These are phyloP conservation scores for Phytophthora crassamura DNA, from an alignment of 352 stramenopile species.

Conservation along the genomic window DNA sequence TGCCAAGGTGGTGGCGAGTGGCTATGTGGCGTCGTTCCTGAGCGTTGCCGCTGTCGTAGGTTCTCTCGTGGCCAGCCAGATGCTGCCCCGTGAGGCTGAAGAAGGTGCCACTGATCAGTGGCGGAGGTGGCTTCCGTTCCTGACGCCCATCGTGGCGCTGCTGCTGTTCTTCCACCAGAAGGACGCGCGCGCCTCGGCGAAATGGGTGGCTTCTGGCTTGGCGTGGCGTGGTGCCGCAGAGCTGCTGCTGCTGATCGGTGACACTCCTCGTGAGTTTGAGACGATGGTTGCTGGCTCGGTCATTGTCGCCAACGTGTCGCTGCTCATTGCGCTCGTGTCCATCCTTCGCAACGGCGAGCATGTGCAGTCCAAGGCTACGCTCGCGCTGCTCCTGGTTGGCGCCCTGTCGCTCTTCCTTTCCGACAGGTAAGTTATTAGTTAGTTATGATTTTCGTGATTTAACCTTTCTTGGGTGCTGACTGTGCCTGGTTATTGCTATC, in stretches of 20 bases:
- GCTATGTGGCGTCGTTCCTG: slow-evolving; percentile 69
- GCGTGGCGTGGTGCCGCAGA: slow-evolving; percentile 78
- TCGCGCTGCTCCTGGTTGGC: slow-evolving; percentile 50
- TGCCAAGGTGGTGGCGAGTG: slow-evolving; percentile 60
- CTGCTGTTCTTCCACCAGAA: slow-evolving; percentile 82
- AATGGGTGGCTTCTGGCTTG: slow-evolving; percentile 86
- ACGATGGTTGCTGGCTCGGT: slow-evolving; percentile 47
- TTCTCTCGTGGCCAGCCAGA: slow-evolving; percentile 67
- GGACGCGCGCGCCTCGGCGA: slow-evolving; percentile 69
- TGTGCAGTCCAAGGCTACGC: slow-evolving; percentile 60
- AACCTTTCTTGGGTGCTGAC: slow-evolving; percentile 5
- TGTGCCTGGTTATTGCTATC: slow-evolving; percentile 5
- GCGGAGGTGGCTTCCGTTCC: slow-evolving; percentile 70
- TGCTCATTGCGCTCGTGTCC: slow-evolving; percentile 55
- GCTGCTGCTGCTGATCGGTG: slow-evolving; percentile 67
- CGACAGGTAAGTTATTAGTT: slow-evolving; percentile 67
- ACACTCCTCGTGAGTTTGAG: slow-evolving; percentile 50
- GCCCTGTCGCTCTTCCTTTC: slow-evolving; percentile 61
- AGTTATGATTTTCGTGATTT: background rate
- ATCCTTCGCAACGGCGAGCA: slow-evolving; percentile 63
- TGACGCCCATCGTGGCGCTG: slow-evolving; percentile 68
- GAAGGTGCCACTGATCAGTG: slow-evolving; percentile 39
- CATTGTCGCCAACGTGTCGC: slow-evolving; percentile 60
- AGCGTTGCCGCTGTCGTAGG: slow-evolving; percentile 74
- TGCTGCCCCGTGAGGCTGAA: slow-evolving; percentile 47